These are phyloP conservation scores for Colletotrichum sp. DNA, from an alignment of 2,329 filamentous ascomycete genomes.

Conservation along the genomic window DNA sequence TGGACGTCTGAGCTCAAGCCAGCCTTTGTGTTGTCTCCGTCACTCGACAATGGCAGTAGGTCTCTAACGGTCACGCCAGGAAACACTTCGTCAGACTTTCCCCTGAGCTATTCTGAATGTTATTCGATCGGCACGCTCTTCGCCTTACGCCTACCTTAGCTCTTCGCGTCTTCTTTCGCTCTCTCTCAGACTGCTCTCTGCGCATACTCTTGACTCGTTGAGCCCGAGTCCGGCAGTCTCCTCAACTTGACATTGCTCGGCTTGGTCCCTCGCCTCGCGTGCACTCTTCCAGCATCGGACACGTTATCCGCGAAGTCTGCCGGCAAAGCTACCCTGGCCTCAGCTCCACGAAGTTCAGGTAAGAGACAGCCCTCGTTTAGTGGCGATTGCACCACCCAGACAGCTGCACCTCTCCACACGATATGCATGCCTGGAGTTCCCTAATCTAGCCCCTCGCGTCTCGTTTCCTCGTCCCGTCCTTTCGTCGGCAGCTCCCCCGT, in stretches of 20 bases:
- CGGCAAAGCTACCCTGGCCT: not conserved
- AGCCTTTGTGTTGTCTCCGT: constrained; percentile 2
- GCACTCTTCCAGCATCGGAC: not conserved
- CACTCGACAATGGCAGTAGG: not conserved
- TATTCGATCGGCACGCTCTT: not conserved
- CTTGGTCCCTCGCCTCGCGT: not conserved
- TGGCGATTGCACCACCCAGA: constrained; percentile 12
- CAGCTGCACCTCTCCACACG: constrained; percentile 18
- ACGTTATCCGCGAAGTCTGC: not conserved
- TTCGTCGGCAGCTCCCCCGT: constrained; percentile 16
- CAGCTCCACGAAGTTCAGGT: constrained; percentile 5
- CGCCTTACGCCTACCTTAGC: not conserved
- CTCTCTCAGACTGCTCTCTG: not conserved
- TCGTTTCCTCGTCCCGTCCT: constrained; percentile 17
- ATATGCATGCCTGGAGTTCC: constrained; percentile 15
- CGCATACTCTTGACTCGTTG: not conserved
- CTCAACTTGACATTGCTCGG: not conserved
- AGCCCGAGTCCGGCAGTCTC: not conserved
- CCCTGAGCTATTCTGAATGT: not conserved
- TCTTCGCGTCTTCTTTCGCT: not conserved
- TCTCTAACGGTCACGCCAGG: constrained; percentile 3
- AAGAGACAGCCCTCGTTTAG: constrained; percentile 16
- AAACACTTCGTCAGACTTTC: not conserved
- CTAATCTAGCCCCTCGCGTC: constrained; percentile 14
- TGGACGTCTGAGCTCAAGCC: not conserved